Percentiles rank a stretch among this genome's conserved stretches.
Evolutionary conservation across 176 grass and related monocot species (phyloP).

Genomic region (Tuctoria greenei): DNA sequence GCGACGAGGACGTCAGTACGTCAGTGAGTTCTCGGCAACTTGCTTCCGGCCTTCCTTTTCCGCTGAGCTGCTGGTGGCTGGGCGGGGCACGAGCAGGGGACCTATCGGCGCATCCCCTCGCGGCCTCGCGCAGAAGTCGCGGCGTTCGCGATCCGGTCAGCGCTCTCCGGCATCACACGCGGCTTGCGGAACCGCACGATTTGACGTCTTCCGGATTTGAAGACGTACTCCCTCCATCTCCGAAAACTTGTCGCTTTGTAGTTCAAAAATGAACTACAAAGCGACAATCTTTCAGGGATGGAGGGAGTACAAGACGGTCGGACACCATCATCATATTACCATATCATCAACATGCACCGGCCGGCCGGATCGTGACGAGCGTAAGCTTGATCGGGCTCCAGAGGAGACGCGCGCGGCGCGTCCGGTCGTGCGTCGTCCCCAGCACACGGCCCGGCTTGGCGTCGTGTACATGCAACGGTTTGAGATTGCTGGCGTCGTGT

Average conservation of each 20-base stretch:
- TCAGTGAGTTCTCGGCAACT: too few relatives aligned
- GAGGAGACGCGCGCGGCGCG: not conserved
- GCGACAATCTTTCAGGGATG: too few relatives aligned
- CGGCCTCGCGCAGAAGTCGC: not conserved
- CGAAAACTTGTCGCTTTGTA: too few relatives aligned
- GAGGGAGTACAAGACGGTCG: too few relatives aligned
- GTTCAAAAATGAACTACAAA: too few relatives aligned
- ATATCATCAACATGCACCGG: not conserved
- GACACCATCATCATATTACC: not conserved
- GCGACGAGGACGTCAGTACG: not conserved
- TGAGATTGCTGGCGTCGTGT: not conserved
- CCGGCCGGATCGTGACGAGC: too few relatives aligned
- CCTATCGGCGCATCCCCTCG: constrained; percentile 14
- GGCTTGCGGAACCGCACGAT: constrained; percentile 19
- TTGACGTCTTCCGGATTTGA: not conserved
- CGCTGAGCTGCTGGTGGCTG: not conserved
- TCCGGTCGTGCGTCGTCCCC: not conserved
- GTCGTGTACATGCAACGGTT: too few relatives aligned
- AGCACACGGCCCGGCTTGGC: constrained; percentile 4
- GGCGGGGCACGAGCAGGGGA: not conserved
- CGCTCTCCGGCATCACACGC: constrained; percentile 31
- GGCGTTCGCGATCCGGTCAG: constrained; percentile 4
- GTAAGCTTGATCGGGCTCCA: not conserved
- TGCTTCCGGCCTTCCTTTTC: not conserved
- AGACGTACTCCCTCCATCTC: too few relatives aligned